Percentiles rank a stretch among this genome's conserved stretches.
Evolutionary conservation across 2,329 filamentous ascomycete genomes (phyloP).

Genomic region (Paraphaeosphaeria sporulosa): DNA sequence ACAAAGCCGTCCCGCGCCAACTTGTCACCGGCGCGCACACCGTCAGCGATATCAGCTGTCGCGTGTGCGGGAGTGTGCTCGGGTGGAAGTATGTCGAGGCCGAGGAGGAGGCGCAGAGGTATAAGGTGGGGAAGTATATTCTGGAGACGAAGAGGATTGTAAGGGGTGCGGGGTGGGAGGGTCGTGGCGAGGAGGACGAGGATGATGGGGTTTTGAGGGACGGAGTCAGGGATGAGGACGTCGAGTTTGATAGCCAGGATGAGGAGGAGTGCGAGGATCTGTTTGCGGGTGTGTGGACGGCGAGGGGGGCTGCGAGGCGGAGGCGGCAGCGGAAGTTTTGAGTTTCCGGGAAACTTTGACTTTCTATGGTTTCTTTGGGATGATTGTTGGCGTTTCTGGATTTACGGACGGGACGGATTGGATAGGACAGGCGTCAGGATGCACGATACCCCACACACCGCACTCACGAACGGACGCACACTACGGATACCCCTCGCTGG

Average conservation of each 20-base stretch:
- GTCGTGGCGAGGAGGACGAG: slow-evolving; percentile 24
- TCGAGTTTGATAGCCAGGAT: slow-evolving; percentile 70
- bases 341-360: neutral
- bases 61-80: slow-evolving; percentile 62
- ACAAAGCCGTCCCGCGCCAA: slow-evolving; percentile 64
- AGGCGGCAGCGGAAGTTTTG: slow-evolving; percentile 23
- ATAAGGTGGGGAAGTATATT: slow-evolving; percentile 73
- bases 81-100: slow-evolving; percentile 73
- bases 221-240: slow-evolving; percentile 35
- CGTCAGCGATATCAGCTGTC: slow-evolving; percentile 67
- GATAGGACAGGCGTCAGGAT: neutral
- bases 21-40: slow-evolving; percentile 70
- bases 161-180: slow-evolving; percentile 62
- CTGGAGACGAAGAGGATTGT: slow-evolving; percentile 66
- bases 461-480: neutral
- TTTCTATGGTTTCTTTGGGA: neutral
- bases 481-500: neutral
- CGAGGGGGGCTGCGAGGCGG: slow-evolving; percentile 58
- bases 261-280: slow-evolving; percentile 73
- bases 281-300: slow-evolving; percentile 68
- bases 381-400: neutral
- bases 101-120: slow-evolving; percentile 67
- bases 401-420: too few relatives aligned
- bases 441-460: slow-evolving; percentile 1
- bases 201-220: slow-evolving; percentile 25